Evolutionary conservation across 768 basidiomycete species (phyloP), one percentile per base, ranked within the genome.

Genomic region (Gloeostereum incarnatum): DNA sequence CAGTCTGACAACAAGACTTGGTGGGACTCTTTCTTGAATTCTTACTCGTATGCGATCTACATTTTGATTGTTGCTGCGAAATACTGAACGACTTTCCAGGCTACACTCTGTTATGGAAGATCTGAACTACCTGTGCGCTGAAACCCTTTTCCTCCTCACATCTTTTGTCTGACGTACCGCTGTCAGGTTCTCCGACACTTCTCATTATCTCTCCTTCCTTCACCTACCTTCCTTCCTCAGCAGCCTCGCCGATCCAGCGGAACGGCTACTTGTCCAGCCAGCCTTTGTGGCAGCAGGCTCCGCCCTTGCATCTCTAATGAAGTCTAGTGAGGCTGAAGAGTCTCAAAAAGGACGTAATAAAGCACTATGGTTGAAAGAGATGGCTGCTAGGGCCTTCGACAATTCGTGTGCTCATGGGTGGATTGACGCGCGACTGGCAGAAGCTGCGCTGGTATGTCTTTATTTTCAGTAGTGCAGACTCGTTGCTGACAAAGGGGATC

Each of bases 271-370:
- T 10, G 73, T 86, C 43, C 84, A 86, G 45, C 84, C 86, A 5
- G 68, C 83, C 0, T 72, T 89, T 41, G 68, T 88, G 32, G 66
- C 78, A 21, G 69, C 84, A 2, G 69, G 68, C 5, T 62, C 88
- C 22, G 86, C 86, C 1, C 65, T 88, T 61, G 72, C 81, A 0
- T 76, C 65, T 23, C 64, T 89, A 9, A 77, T 85, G 69, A 71
- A 72, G 45, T 85, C 84, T 1, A 85, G 83, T 50, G 74, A 79
- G 47, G 50, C 73, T 29, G 82, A 80, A 48, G 58, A 63, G 10
- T 72, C 79, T 6, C 52, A 56, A 2, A 46, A 50, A 3, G 83
- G 84, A 4, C 66, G 81, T 30, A 56, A 57, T 8, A 66, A 68
- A n/a, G 81, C 85, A 0, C 51, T 78, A 20, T 63, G 64, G 54